Percentiles rank a stretch among this genome's conserved stretches.
Evolutionary conservation across 1,284 basidiomycete species (phyloP).

Genomic region (Exobasidium cylindrosporum): DNA sequence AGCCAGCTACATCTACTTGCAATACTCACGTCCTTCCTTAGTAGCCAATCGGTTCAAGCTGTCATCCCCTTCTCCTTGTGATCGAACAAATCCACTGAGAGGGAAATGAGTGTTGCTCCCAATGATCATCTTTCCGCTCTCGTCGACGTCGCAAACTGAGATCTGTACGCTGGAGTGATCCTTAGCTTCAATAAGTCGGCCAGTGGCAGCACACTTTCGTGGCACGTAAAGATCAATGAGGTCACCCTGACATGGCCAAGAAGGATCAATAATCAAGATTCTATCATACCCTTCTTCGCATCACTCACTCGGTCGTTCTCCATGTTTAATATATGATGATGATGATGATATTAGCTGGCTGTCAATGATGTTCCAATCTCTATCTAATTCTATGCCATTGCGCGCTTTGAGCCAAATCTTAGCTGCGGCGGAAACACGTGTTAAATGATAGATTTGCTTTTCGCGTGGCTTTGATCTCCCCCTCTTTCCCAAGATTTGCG

Average conservation of each 20-base stretch:
- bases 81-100: conserved; percentile 87
- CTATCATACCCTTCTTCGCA: neutral
- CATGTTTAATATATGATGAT: conserved; percentile 50
- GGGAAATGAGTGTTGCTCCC: conserved; percentile 85
- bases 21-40: conserved; percentile 81
- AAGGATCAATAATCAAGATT: neutral
- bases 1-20: neutral
- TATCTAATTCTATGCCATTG: too few species aligned
- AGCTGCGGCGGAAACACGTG: too few species aligned
- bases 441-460: too few species aligned
- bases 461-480: too few species aligned
- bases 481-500: too few species aligned
- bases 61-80: conserved; percentile 95
- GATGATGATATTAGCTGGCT: neutral
- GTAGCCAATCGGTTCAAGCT: conserved; percentile 94
- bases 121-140: conserved; percentile 79
- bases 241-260: conserved; percentile 71
- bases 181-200: conserved; percentile 95
- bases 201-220: conserved; percentile 79
- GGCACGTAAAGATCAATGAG: conserved; percentile 99
- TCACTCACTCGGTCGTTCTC: conserved; percentile 59
- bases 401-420: too few species aligned
- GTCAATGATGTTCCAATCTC: neutral
- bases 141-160: conserved; percentile 89
- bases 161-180: conserved; percentile 99